A percentile compares a stretch with the other conserved stretches of the same genome.
Evolutionary conservation across 495 filamentous ascomycete species (phyloP).

Genomic region (Penicillium taxi): DNA sequence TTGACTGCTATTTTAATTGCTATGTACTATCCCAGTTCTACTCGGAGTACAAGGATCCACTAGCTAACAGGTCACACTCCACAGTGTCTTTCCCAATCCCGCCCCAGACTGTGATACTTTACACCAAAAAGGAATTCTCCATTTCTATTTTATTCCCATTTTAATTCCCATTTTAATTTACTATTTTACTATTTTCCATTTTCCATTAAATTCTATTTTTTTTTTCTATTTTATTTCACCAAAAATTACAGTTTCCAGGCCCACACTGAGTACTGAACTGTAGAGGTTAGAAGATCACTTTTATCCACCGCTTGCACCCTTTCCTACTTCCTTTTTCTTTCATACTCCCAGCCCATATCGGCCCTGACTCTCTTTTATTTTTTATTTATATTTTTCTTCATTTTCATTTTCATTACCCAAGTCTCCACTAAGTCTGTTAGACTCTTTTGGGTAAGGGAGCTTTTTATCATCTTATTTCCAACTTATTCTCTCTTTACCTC

Average conservation of each 20-base stretch:
- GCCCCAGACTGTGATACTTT: conserved; percentile 20
- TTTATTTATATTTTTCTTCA: conserved; percentile 20
- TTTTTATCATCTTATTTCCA: conserved; percentile 20
- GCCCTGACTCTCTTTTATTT: conserved; percentile 33
- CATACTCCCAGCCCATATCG: conserved; percentile 14
- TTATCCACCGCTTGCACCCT: conserved; percentile 32
- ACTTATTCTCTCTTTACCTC: conserved; percentile 20
- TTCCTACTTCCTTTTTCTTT: conserved; percentile 16
- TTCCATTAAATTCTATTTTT: conserved; percentile 6
- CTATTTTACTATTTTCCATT: no score
- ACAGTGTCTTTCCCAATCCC: conserved; percentile 15
- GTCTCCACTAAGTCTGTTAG: conserved; percentile 17
- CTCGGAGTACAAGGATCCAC: no score
- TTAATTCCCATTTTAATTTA: conserved; percentile 2
- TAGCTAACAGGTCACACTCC: no score
- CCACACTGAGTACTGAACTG: conserved; percentile 18
- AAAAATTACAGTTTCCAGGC: background rate
- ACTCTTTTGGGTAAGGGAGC: conserved; percentile 21
- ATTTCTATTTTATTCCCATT: conserved; percentile 1
- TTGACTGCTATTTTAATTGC: no score
- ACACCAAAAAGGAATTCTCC: no score
- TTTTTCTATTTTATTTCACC: background rate
- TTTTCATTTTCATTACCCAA: conserved; percentile 18
- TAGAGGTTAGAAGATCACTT: conserved; percentile 37
- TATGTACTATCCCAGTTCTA: no score